Conservation (phyloP, 148 eudicot genomes). For the Silene uniflora region DNA sequence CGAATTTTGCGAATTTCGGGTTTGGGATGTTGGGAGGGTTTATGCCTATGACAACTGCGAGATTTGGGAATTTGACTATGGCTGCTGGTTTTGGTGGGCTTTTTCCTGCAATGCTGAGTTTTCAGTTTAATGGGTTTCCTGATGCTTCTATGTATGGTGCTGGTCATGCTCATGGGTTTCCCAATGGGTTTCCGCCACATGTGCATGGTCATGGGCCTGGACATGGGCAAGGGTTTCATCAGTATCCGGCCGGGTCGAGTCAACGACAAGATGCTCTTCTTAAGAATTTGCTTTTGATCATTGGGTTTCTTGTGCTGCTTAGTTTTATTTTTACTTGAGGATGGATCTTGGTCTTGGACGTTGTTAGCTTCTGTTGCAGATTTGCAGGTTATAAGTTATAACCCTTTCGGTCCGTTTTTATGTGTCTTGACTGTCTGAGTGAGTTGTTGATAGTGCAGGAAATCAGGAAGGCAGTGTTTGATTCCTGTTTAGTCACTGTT, state of each 20-base stretch:
- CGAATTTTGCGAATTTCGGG: conserved; percentile 41
- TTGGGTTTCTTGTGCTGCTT: conserved; percentile 36
- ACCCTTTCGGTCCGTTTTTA: not conserved
- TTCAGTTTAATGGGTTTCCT: conserved; percentile 56
- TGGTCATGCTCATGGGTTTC: conserved; percentile 37
- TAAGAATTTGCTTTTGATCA: conserved; percentile 37
- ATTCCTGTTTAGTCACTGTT: not conserved
- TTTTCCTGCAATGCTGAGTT: conserved; percentile 43
- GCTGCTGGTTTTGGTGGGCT: conserved; percentile 62
- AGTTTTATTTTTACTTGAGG: conserved; percentile 33
- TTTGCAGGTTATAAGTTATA: conserved; percentile 5
- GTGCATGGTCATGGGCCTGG: conserved; percentile 29
- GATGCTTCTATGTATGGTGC: conserved; percentile 39
- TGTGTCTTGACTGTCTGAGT: not conserved
- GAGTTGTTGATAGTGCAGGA: conserved; percentile 17
- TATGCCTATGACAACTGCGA: conserved; percentile 54
- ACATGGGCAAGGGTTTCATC: conserved; percentile 19
- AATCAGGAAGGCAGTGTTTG: conserved; percentile 3
- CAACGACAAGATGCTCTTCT: conserved; percentile 42
- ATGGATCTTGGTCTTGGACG: not conserved
- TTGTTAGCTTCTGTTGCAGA: conserved; percentile 9
- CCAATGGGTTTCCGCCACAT: conserved; percentile 33
- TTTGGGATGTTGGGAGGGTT: conserved; percentile 58
- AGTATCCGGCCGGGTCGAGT: conserved; percentile 7
- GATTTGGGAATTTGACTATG: conserved; percentile 55